These are phyloP conservation scores for Arxiozyma telluris DNA, from an alignment of 1,139 yeast species.

Conservation along the genomic window DNA sequence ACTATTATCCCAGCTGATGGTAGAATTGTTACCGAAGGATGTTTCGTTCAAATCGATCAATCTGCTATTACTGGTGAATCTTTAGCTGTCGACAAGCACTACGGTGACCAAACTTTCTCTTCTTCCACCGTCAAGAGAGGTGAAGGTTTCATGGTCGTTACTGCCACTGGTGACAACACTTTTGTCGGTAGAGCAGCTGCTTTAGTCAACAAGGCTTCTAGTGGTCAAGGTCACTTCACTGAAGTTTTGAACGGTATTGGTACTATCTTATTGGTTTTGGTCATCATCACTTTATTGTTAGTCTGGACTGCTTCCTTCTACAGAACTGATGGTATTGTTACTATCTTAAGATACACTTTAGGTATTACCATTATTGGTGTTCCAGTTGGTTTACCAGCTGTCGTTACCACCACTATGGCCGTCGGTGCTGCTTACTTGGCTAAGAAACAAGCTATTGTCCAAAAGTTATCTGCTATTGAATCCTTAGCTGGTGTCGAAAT, in stretches of 20 bases:
- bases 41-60: slow-evolving; percentile 90
- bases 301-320: slow-evolving; percentile 95
- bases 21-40: slow-evolving; percentile 80
- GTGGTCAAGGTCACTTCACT: slow-evolving; percentile 93
- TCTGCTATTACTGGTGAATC: slow-evolving; percentile 99
- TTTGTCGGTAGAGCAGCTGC: slow-evolving; percentile 97
- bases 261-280: slow-evolving; percentile 82
- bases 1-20: slow-evolving; percentile 94
- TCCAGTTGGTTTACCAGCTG: slow-evolving; percentile 99
- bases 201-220: slow-evolving; percentile 89
- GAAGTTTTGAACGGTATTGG: slow-evolving; percentile 98
- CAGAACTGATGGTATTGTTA: slow-evolving; percentile 82
- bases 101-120: slow-evolving; percentile 84
- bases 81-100: slow-evolving; percentile 85
- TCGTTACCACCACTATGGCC: slow-evolving; percentile 98
- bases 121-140: slow-evolving; percentile 96
- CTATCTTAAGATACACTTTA: slow-evolving; percentile 86
- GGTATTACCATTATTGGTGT: slow-evolving; percentile 99
- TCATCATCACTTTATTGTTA: slow-evolving; percentile 75
- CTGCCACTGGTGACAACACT: slow-evolving; percentile 91
- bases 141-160: slow-evolving; percentile 91
- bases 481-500: slow-evolving; percentile 98
- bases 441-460: slow-evolving; percentile 97
- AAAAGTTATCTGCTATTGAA: slow-evolving; percentile 96
- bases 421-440: slow-evolving; percentile 99